Conservation (phyloP, 2,329 filamentous ascomycete genomes). For the Salinomyces thailandicus region DNA sequence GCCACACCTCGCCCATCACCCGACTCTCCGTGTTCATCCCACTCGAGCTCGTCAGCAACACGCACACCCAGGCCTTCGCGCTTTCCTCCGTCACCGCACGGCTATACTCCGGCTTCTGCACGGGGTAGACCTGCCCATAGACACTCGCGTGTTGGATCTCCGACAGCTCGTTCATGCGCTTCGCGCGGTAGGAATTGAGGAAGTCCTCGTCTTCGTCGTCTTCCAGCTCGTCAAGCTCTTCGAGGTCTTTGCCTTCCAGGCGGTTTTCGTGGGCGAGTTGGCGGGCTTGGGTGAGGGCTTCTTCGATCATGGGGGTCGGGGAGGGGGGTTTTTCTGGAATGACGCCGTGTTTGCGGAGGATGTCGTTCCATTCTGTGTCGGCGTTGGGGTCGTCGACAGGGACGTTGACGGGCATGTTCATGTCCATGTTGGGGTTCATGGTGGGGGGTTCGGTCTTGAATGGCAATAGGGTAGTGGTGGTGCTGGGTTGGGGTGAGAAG, state of each 20-base stretch:
- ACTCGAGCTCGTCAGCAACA: slow-evolving; percentile 69
- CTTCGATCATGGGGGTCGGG: slow-evolving; percentile 90
- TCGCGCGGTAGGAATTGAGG: slow-evolving; percentile 73
- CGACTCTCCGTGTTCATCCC: slow-evolving; percentile 78
- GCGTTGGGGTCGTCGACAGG: slow-evolving; percentile 92
- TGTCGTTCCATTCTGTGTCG: slow-evolving; percentile 99
- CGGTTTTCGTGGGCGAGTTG: slow-evolving; percentile 82
- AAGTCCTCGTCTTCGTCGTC: slow-evolving; percentile 93
- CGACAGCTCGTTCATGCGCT: slow-evolving; percentile 74
- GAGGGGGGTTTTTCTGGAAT: slow-evolving; percentile 97
- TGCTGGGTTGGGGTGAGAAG: too few relatives aligned
- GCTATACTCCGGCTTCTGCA: slow-evolving; percentile 89
- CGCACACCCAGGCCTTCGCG: slow-evolving; percentile 54
- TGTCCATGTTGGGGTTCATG: too few relatives aligned
- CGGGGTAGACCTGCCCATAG: slow-evolving; percentile 82
- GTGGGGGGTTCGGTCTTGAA: too few relatives aligned
- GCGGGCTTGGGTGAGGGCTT: slow-evolving; percentile 77
- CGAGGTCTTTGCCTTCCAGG: slow-evolving; percentile 85
- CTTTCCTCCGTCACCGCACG: slow-evolving; percentile 88
- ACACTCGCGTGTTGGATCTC: slow-evolving; percentile 64
- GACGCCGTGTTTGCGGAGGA: slow-evolving; percentile 88
- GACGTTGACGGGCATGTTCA: slow-evolving; percentile 56
- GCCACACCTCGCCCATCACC: slow-evolving; percentile 75
- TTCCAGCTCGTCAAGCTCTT: slow-evolving; percentile 87
- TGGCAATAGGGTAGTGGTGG: too few relatives aligned